Percentiles rank a stretch among this genome's conserved stretches.
These are phyloP conservation scores for Cercospora sojina DNA, from an alignment of 2,329 filamentous ascomycete species.

Conservation along the genomic window DNA sequence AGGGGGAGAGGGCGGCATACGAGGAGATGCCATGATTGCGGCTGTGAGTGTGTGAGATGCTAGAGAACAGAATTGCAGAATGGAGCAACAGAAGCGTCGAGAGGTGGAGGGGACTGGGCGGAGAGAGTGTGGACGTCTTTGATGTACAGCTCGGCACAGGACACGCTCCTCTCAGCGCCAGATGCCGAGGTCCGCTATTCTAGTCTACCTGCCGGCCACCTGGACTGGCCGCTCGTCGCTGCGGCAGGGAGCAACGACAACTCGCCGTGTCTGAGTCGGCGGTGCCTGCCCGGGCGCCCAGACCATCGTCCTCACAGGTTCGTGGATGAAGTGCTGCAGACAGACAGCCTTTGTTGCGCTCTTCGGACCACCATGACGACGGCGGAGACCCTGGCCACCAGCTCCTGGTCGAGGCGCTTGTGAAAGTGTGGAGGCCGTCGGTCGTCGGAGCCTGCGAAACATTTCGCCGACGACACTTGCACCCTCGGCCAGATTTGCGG, in stretches of 20 bases:
- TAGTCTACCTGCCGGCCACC: background rate
- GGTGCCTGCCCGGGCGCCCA: background rate
- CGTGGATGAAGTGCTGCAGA: background rate
- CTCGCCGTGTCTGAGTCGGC: conserved; percentile 2
- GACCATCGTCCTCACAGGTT: background rate
- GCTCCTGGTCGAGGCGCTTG: background rate
- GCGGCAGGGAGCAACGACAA: background rate
- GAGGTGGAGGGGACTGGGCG: background rate
- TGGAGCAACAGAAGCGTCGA: background rate
- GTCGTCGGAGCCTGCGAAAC: background rate
- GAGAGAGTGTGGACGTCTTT: background rate
- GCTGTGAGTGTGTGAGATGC: conserved; percentile 6
- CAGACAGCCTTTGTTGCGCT: background rate
- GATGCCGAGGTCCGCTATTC: conserved; percentile 3
- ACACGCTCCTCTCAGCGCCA: background rate
- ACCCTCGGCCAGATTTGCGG: background rate
- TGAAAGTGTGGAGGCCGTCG: background rate
- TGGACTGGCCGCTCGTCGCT: background rate
- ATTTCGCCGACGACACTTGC: background rate
- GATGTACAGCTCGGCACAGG: background rate
- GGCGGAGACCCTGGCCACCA: background rate
- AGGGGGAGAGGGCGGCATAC: conserved; percentile 53
- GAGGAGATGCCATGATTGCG: conserved; percentile 68
- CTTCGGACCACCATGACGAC: background rate
- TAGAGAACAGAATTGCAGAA: background rate